Base-by-base conservation (phyloP, 2,329 filamentous ascomycete genomes). In the Diaporthe nobilis region DNA sequence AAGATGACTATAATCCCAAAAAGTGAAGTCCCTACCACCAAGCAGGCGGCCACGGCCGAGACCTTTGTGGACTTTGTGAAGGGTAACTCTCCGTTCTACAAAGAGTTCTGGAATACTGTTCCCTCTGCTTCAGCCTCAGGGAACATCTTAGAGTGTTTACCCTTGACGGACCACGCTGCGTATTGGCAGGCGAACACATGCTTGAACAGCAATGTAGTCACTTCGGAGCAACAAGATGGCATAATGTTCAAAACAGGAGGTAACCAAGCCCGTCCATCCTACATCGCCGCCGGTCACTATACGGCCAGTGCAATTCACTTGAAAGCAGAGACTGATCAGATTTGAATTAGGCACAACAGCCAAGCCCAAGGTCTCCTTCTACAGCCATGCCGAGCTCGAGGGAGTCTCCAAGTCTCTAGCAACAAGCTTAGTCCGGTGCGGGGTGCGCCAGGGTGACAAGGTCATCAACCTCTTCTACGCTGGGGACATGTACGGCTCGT, bases 391-490 rank as follows among this genome's bases (percentile, higher is more conserved):
- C 7, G 72, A 74, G 53, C 72, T 74, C 31, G 61, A 71, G 2
- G 25, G 44, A 15, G 63, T 71, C 13, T 47, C 49, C 25, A 44
- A 20, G 6, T 34, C 31, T 8, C 53, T 74, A 9, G 72, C 65
- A 4, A 51, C 49, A 17, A 57, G 72, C 28, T n/a, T 74, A 8
- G 25, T 39, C 20, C 25, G 63, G 37, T 74, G 72, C 22, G 72
- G 72, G 17, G 72, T 74, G 39, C n/a, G 20, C 1, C 34, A 37
- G 20, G 72, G 72, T 6, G 72, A 71, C 63, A 55, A 34, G 22
- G 65, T 74, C 4, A 70, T 70, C 39, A 71, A 74, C 20, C 53
- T 74, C 9, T 74, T 74, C 22, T 74, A 74, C 51, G 72, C 72
- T 1, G 72, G 72, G 8, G 65, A 74, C 31, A 55, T 74, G 34